Evolutionary conservation across 495 filamentous ascomycete species (phyloP).

Genomic region (Hypoxylon rickii): DNA sequence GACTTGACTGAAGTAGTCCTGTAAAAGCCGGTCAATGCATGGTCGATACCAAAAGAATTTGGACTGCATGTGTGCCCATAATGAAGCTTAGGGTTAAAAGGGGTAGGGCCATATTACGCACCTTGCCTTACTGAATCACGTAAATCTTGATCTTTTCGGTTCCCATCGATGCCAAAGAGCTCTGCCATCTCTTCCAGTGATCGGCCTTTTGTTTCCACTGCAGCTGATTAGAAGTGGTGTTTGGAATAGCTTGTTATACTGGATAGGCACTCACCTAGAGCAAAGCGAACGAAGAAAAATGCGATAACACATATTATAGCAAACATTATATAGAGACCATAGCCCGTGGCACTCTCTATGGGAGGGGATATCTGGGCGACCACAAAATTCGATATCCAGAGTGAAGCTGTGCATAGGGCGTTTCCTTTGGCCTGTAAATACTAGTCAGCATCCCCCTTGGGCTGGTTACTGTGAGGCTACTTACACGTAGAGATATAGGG

Average conservation of each 20-base stretch:
- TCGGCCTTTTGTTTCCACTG: conserved; percentile 22
- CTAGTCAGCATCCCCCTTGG: neutral
- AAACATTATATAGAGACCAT: conserved; percentile 37
- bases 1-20: conserved; percentile 20
- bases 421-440: conserved; percentile 35
- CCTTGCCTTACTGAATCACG: conserved; percentile 19
- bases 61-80: neutral
- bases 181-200: conserved; percentile 28
- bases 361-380: conserved; percentile 37
- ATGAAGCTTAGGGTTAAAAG: neutral
- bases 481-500: conserved; percentile 26
- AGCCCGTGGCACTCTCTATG: conserved; percentile 35
- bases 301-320: conserved; percentile 32
- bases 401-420: conserved; percentile 36
- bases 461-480: neutral
- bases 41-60: neutral
- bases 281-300: conserved; percentile 34
- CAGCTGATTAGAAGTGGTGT: conserved; percentile 2
- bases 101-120: neutral
- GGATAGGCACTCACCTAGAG: conserved; percentile 25
- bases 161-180: conserved; percentile 17
- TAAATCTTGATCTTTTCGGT: conserved; percentile 5
- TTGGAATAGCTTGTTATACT: neutral
- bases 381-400: conserved; percentile 37
- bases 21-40: neutral